Evolutionary conservation across 2,329 filamentous ascomycete species (phyloP).

Genomic region (Periglandula ipomoeae): DNA sequence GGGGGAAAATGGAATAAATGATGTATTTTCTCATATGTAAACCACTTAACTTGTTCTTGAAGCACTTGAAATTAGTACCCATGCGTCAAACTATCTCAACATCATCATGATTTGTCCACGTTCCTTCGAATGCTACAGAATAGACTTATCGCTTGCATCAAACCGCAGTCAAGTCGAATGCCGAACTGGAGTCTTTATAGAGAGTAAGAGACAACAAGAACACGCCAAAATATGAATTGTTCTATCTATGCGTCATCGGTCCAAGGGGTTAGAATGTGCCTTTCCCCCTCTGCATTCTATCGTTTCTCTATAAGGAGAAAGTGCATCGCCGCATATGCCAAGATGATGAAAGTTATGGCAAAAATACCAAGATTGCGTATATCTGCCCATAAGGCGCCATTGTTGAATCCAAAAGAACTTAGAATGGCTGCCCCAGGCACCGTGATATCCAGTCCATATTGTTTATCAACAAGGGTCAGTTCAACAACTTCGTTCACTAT

Average conservation of each 20-base stretch:
- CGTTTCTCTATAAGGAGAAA: slow-evolving; percentile 78
- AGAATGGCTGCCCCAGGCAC: slow-evolving; percentile 91
- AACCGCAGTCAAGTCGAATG: no score
- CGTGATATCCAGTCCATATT: slow-evolving; percentile 93
- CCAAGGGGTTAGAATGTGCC: not conserved
- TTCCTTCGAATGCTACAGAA: no score
- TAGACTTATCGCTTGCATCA: no score
- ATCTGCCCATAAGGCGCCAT: slow-evolving; percentile 76
- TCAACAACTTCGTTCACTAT: slow-evolving; percentile 96
- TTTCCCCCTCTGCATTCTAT: slow-evolving; percentile 20
- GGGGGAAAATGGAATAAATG: slow-evolving; percentile 39
- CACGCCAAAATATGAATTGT: not conserved
- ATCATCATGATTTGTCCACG: not conserved
- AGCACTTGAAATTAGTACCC: not conserved
- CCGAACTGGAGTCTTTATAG: no score
- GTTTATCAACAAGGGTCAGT: slow-evolving; percentile 81
- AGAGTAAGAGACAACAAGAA: not conserved
- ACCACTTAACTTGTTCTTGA: not conserved
- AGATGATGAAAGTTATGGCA: slow-evolving; percentile 70
- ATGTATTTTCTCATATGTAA: not conserved
- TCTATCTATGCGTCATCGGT: not conserved
- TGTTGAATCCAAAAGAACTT: slow-evolving; percentile 90
- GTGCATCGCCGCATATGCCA: slow-evolving; percentile 92
- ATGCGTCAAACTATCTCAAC: not conserved
- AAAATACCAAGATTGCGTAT: slow-evolving; percentile 74